Evolutionary conservation across 2,329 filamentous ascomycete species (phyloP).

Genomic region (Xylaria sp.): DNA sequence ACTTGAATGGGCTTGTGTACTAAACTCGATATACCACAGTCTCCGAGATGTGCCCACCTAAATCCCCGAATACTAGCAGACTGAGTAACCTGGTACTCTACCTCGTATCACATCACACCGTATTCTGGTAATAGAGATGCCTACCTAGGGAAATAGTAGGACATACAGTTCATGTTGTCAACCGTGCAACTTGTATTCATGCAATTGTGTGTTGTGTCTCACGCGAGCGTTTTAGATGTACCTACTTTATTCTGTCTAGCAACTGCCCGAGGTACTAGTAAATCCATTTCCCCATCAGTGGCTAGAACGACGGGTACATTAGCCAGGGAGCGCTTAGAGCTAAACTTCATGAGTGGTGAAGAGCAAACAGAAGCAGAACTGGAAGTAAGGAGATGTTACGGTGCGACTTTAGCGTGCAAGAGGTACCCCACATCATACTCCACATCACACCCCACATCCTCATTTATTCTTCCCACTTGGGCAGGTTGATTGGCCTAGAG

Average conservation of each 20-base stretch:
- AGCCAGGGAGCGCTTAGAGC: background rate
- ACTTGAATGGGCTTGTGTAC: background rate
- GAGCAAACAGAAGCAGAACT: background rate
- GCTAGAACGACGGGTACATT: background rate
- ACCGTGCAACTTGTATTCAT: background rate
- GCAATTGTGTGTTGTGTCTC: background rate
- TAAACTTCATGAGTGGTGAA: background rate
- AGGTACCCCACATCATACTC: background rate
- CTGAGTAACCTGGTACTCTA: background rate
- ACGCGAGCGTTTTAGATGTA: background rate
- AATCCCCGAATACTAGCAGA: background rate
- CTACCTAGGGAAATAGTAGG: background rate
- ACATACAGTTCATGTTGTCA: background rate
- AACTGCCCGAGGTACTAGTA: background rate
- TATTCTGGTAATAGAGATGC: background rate
- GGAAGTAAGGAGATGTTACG: background rate
- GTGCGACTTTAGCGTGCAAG: background rate
- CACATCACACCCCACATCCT: background rate
- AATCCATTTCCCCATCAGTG: background rate
- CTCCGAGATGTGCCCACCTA: background rate
- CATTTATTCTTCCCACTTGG: constrained; percentile 10
- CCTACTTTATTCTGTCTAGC: background rate
- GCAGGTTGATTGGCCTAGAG: constrained; percentile 10
- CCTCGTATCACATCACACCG: background rate
- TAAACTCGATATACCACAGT: background rate